Evolutionary conservation across 805 yeast genomes (phyloP).

Genomic region (Yamadazyma kitorensis): DNA sequence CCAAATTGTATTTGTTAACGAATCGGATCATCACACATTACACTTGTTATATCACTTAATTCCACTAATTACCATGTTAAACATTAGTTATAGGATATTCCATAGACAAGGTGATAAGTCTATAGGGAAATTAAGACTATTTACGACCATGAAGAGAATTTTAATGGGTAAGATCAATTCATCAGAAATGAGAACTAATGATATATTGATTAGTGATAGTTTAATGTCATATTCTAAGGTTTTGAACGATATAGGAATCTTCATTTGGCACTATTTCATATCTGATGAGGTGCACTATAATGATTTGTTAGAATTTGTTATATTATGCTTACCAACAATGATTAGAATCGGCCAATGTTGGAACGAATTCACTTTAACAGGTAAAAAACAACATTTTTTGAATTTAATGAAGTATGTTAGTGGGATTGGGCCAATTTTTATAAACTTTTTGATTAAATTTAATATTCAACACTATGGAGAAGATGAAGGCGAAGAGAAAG

Average conservation of each 20-base stretch:
- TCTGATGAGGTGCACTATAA: conserved; percentile 30
- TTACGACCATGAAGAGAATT: conserved; percentile 51
- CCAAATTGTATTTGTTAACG: conserved; percentile 10
- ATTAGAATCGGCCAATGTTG: conserved; percentile 82
- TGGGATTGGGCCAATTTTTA: conserved; percentile 42
- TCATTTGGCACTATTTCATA: conserved; percentile 43
- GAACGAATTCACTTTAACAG: conserved; percentile 56
- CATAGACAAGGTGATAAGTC: conserved; percentile 25
- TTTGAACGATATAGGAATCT: conserved; percentile 65
- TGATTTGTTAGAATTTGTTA: conserved; percentile 26
- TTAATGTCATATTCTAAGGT: conserved; percentile 79
- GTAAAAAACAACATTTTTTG: conserved; percentile 54
- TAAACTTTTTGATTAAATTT: conserved; percentile 24
- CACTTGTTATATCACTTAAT: conserved; percentile 17
- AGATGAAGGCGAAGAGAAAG: conserved; percentile 12
- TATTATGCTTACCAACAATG: conserved; percentile 56
- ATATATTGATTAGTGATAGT: conserved; percentile 80
- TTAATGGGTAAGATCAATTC: conserved; percentile 58
- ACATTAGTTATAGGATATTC: conserved; percentile 32
- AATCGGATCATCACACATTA: conserved; percentile 9
- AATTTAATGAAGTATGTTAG: conserved; percentile 77
- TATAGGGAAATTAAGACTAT: conserved; percentile 43
- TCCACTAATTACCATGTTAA: conserved; percentile 37
- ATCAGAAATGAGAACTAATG: conserved; percentile 61
- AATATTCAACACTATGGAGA: conserved; percentile 10